Evolutionary conservation across 2,329 filamentous ascomycete species (phyloP).

Genomic region (Tothia fuscella): DNA sequence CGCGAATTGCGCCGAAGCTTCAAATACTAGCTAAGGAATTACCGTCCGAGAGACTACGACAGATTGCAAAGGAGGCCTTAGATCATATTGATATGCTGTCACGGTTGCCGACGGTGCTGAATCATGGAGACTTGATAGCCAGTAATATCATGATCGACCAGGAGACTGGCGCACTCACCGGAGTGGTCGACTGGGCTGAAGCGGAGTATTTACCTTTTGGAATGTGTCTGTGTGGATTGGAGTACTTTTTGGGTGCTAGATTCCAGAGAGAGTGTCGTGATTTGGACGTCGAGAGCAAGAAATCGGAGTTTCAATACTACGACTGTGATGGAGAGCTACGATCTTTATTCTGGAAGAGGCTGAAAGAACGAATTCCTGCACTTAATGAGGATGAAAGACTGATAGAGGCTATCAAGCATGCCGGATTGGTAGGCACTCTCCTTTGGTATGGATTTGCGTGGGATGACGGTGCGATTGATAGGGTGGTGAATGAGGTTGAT

Average conservation of each 20-base stretch:
- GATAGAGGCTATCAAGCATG: conserved; percentile 27
- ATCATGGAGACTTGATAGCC: conserved; percentile 48
- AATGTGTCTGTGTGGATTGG: conserved; percentile 46
- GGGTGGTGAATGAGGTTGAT: conserved; percentile 40
- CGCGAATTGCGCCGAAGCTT: conserved; percentile 18
- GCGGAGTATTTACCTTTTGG: conserved; percentile 50
- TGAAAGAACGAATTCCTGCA: conserved; percentile 26
- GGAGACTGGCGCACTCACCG: conserved; percentile 33
- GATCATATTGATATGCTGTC: conserved; percentile 32
- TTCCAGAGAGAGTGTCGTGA: too few species aligned
- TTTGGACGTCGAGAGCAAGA: too few species aligned
- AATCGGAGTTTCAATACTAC: conserved; percentile 29
- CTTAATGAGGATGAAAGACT: conserved; percentile 19
- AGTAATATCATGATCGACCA: conserved; percentile 44
- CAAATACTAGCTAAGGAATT: conserved; percentile 17
- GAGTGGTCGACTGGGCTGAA: conserved; percentile 54
- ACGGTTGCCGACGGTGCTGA: conserved; percentile 42
- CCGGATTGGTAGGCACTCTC: conserved; percentile 44
- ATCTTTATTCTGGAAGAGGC: conserved; percentile 37
- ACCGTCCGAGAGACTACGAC: conserved; percentile 16
- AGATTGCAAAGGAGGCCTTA: conserved; percentile 14
- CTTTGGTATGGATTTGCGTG: conserved; percentile 54
- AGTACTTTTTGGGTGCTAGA: conserved; percentile 46
- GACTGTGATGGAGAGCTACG: conserved; percentile 32
- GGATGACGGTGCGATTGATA: conserved; percentile 46